Conservation (phyloP, 2,329 filamentous ascomycete genomes). For the Sporothrix variecibatus region DNA sequence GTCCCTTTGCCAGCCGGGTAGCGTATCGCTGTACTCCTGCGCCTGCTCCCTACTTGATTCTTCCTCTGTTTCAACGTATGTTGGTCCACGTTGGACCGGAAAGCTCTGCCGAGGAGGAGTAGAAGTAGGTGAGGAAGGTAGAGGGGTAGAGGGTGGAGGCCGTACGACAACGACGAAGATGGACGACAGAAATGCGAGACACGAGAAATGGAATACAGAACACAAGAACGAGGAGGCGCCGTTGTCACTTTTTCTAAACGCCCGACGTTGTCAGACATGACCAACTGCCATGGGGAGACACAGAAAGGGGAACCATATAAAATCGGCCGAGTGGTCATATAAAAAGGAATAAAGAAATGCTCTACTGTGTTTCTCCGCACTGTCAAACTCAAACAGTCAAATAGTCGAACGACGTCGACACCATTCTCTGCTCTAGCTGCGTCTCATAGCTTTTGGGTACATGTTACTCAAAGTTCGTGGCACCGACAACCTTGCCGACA, state of each 20-base stretch:
- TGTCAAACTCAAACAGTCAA: neutral
- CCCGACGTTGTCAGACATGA: neutral
- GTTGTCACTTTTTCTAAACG: neutral
- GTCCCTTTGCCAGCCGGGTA: neutral
- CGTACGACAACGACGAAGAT: neutral
- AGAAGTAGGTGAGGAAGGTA: neutral
- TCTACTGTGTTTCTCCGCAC: neutral
- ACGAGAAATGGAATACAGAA: neutral
- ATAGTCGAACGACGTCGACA: neutral
- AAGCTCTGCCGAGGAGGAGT: constrained; percentile 19
- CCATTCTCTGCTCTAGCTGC: neutral
- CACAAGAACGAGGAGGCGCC: neutral
- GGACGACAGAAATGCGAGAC: neutral
- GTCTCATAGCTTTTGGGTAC: neutral
- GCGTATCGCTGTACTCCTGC: neutral
- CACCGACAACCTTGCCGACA: constrained; percentile 66
- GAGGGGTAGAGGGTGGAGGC: neutral
- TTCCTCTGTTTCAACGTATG: constrained; percentile 21
- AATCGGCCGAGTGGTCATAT: neutral
- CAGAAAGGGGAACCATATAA: neutral
- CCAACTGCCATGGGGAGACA: neutral
- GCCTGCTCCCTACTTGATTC: too few species aligned
- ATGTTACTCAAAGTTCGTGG: constrained; percentile 57
- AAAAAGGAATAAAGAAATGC: neutral
- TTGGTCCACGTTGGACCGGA: constrained; percentile 6